Percentiles rank a stretch among this genome's conserved stretches.
Conservation (phyloP, 805 yeast species). For the Candida hungchunana region DNA sequence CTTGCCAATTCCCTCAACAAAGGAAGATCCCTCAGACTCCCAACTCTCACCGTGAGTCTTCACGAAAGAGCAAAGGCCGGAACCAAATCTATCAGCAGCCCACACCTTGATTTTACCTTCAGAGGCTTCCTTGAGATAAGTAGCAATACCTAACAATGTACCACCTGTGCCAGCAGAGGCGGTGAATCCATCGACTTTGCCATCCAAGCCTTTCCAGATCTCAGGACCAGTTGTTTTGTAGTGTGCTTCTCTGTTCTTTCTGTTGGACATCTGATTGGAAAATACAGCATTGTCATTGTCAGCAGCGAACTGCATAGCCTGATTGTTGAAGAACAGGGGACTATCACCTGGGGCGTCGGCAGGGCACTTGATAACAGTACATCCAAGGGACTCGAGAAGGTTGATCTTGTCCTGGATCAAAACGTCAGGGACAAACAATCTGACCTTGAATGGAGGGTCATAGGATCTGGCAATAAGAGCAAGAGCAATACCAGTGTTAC, state of each 20-base stretch:
- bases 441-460: conserved; percentile 40
- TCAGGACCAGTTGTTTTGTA: conserved; percentile 75
- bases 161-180: conserved; percentile 86
- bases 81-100: conserved; percentile 80
- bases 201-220: conserved; percentile 54
- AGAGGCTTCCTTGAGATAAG: conserved; percentile 48
- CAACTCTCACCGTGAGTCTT: conserved; percentile 19
- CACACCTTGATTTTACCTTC: conserved; percentile 40
- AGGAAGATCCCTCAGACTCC: conserved; percentile 22
- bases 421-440: conserved; percentile 77
- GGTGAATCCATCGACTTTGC: conserved; percentile 56
- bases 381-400: conserved; percentile 59
- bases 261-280: conserved; percentile 81
- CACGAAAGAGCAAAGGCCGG: conserved; percentile 45
- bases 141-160: conserved; percentile 72
- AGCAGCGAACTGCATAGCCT: conserved; percentile 28
- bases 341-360: conserved; percentile 56
- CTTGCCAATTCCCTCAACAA: conserved; percentile 27
- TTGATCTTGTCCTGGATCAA: conserved; percentile 65
- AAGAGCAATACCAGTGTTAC: conserved; percentile 80
- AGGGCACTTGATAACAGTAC: conserved; percentile 60
- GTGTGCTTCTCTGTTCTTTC: conserved; percentile 69
- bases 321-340: conserved; percentile 31
- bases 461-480: conserved; percentile 52
- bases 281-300: conserved; percentile 51